Evolutionary conservation across 352 stramenopile genomes (phyloP), one percentile per base, ranked within the genome.

Genomic region (Globisporangium cystogenes): DNA sequence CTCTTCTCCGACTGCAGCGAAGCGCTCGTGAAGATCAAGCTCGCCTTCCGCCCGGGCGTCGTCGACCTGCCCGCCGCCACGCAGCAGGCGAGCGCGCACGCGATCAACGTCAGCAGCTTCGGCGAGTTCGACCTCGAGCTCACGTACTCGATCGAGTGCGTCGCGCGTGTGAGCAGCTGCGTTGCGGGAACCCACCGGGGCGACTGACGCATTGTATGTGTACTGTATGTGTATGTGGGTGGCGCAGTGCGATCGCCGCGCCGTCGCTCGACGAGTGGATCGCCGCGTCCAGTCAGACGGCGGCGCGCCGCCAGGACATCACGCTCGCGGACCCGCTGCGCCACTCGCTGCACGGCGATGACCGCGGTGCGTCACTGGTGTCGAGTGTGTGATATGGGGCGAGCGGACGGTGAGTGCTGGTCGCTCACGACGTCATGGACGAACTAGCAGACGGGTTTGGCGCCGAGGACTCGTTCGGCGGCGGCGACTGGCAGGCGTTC

Each of bases 21-120:
- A 65, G 97, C 97, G 27, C 90, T 99, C 53, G 90, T 98, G 27
- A 99, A 99, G 79, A 98, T 99, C 57, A 98, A 99, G 68, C 93
- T 99, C 70, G 96, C 95, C 2, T 99, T 96, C 60, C 84, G 86
- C 10, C 85, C 86, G 0, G 83, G 84, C 5, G 72, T 87, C 21
- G 85, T 94, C 26, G 81, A 95, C 64, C 47, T 96, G 44, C 86
- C 86, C 0, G 65, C 70, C 10, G 72, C 65, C 45, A 67, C 76
- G 24, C 75, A 90, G 47, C 78, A 90, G 33, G 85, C 76, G 7
- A 87, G 74, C 39, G 50, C 74, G 3, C 73, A 88, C 41, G 53
- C 82, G 21, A 95, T 95, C 66, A 96, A 96, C 64, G 81, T 93
- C 14, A 73, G 67, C 49, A 85, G 82, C 51, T 95, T 95, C 53